Percentiles rank a stretch among this genome's conserved stretches.
Evolutionary conservation across 176 grass and related monocot species (phyloP).

Genomic region (Musa acuminata): DNA sequence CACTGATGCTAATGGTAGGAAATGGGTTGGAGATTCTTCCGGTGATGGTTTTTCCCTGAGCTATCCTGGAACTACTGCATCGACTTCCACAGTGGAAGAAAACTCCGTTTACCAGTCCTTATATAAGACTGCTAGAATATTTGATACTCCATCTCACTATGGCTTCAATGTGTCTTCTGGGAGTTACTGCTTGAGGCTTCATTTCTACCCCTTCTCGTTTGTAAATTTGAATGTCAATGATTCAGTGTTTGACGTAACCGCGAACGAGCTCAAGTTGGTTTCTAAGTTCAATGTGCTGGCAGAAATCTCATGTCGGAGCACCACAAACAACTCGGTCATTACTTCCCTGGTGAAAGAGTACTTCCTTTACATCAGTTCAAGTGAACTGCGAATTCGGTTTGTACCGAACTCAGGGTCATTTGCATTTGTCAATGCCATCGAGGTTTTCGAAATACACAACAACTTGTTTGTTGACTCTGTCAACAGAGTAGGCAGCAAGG

Average conservation of each 20-base stretch:
- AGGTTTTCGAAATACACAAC: conserved; percentile 44
- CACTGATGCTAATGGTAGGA: conserved; percentile 44
- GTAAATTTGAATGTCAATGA: conserved; percentile 41
- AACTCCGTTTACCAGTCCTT: conserved; percentile 32
- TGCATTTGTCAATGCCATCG: conserved; percentile 89
- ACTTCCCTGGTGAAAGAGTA: conserved; percentile 79
- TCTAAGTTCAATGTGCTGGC: conserved; percentile 64
- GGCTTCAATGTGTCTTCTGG: conserved; percentile 51
- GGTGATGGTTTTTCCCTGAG: conserved; percentile 61
- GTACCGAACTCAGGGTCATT: conserved; percentile 60
- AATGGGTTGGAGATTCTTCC: conserved; percentile 56
- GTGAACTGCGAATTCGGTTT: conserved; percentile 65
- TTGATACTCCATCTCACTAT: conserved; percentile 47
- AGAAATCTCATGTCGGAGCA: conserved; percentile 49
- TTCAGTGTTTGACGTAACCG: conserved; percentile 59
- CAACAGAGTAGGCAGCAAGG: conserved; percentile 41
- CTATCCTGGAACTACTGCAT: conserved; percentile 41
- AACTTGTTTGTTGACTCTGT: conserved; percentile 51
- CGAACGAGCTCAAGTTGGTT: conserved; percentile 74
- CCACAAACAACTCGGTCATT: conserved; percentile 31
- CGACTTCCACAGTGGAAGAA: conserved; percentile 12
- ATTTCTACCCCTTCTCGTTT: conserved; percentile 65
- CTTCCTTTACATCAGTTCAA: conserved; percentile 49
- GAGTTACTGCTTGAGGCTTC: conserved; percentile 69
- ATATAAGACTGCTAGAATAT: conserved; percentile 64